Percentiles rank a stretch among this genome's conserved stretches.
phyloP scores from a whole-genome alignment of 345 rosid species.

The Lepidium aucheri region DNA sequence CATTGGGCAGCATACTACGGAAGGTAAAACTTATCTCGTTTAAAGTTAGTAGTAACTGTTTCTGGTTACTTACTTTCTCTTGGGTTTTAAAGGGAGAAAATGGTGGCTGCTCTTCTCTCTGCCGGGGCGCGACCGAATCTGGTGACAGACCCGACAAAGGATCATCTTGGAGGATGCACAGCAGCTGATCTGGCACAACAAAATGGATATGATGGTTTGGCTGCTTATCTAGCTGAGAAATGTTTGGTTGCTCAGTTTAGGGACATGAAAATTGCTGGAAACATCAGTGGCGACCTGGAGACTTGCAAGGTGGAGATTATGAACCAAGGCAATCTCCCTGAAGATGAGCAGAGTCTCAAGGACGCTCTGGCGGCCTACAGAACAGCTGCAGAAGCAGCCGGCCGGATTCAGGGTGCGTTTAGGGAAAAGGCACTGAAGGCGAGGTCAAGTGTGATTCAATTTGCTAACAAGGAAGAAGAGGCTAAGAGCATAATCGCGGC shows the following conservation, averaged over 20 bases:
- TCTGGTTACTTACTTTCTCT: not conserved
- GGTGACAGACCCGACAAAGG: constrained; percentile 76
- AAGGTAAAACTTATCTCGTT: constrained; percentile 36
- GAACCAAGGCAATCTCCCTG: constrained; percentile 32
- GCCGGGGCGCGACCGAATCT: constrained; percentile 82
- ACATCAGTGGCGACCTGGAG: constrained; percentile 57
- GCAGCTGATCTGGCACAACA: constrained; percentile 82
- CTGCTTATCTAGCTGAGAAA: constrained; percentile 86
- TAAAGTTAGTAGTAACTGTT: not conserved
- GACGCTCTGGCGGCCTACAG: constrained; percentile 77
- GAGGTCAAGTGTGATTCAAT: constrained; percentile 38
- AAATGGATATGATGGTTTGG: constrained; percentile 73
- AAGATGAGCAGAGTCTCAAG: constrained; percentile 62
- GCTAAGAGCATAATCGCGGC: constrained; percentile 76
- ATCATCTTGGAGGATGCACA: constrained; percentile 65
- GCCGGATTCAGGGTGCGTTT: constrained; percentile 76
- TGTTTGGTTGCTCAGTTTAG: constrained; percentile 68
- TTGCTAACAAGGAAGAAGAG: constrained; percentile 51
- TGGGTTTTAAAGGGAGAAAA: constrained; percentile 61
- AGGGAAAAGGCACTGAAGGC: constrained; percentile 70
- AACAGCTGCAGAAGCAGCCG: constrained; percentile 91
- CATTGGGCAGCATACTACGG: constrained; percentile 97
- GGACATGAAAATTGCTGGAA: constrained; percentile 89
- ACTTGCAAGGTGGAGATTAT: constrained; percentile 29
- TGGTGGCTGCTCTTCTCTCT: constrained; percentile 85